Conservation (phyloP, 768 basidiomycete genomes). For the Macrolepiota dolichaula region DNA sequence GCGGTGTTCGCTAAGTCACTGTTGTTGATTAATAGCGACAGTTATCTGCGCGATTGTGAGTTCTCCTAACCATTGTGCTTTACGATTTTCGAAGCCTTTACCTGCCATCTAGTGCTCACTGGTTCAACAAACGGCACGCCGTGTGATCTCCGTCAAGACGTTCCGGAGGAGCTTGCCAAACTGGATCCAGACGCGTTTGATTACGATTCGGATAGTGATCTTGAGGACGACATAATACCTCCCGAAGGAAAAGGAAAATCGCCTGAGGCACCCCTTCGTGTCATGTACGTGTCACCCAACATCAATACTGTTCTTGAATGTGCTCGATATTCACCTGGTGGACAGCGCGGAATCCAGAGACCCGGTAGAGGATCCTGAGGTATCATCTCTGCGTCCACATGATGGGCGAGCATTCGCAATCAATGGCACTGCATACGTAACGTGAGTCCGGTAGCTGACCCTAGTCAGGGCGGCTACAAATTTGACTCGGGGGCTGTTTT, state of each 20-base stretch:
- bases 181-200: conserved; percentile 7
- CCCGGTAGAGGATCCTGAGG: neutral
- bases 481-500: neutral
- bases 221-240: neutral
- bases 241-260: neutral
- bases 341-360: no score
- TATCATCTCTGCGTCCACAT: no score
- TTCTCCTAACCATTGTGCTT: neutral
- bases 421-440: conserved; percentile 1
- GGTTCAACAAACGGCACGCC: neutral
- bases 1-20: conserved; percentile 6
- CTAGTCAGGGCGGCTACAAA: neutral
- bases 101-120: conserved; percentile 1
- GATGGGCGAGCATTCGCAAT: conserved; percentile 9
- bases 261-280: neutral
- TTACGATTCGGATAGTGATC: conserved; percentile 13
- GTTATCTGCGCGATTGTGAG: conserved; percentile 6
- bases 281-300: neutral
- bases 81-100: neutral
- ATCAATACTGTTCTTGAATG: neutral
- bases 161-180: conserved; percentile 1
- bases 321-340: no score
- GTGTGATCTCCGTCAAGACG: neutral
- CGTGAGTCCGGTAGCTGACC: neutral
- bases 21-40: neutral